Percentiles rank a stretch among this genome's conserved stretches.
Evolutionary conservation across 495 filamentous ascomycete genomes (phyloP).

Genomic region (Sordaria brevicollis): DNA sequence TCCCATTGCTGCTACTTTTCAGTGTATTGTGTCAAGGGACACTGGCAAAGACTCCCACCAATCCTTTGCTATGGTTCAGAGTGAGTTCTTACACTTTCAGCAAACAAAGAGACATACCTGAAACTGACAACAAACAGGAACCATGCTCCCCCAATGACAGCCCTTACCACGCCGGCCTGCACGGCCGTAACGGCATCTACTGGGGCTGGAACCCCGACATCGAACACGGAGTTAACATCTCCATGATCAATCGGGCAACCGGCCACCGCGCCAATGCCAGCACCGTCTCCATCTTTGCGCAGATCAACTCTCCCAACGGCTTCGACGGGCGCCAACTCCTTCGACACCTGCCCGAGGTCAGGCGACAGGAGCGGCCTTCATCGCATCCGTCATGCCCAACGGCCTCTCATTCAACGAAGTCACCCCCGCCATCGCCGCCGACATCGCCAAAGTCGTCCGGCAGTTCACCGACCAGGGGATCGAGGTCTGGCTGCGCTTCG

Average conservation of each 20-base stretch:
- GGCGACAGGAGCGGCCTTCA: background rate
- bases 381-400: constrained; percentile 7
- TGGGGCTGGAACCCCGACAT: constrained; percentile 5
- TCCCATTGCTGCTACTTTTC: background rate
- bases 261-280: background rate
- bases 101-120: background rate
- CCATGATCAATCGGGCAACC: background rate
- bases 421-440: background rate
- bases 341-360: background rate
- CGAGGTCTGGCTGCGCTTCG: constrained; percentile 9
- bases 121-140: background rate
- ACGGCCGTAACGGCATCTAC: constrained; percentile 3
- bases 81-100: background rate
- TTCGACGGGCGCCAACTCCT: constrained; percentile 4
- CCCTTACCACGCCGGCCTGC: background rate
- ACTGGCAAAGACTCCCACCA: background rate
- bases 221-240: background rate
- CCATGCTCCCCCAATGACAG: background rate
- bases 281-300: background rate
- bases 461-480: constrained; percentile 4
- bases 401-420: constrained; percentile 2
- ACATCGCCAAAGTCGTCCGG: constrained; percentile 1
- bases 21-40: background rate
- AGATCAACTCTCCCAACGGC: constrained; percentile 4
- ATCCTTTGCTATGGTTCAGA: background rate